A percentile compares a stretch with the other conserved stretches of the same genome.
Conservation (phyloP, 1,284 basidiomycete species). For the Gomphus sp. region DNA sequence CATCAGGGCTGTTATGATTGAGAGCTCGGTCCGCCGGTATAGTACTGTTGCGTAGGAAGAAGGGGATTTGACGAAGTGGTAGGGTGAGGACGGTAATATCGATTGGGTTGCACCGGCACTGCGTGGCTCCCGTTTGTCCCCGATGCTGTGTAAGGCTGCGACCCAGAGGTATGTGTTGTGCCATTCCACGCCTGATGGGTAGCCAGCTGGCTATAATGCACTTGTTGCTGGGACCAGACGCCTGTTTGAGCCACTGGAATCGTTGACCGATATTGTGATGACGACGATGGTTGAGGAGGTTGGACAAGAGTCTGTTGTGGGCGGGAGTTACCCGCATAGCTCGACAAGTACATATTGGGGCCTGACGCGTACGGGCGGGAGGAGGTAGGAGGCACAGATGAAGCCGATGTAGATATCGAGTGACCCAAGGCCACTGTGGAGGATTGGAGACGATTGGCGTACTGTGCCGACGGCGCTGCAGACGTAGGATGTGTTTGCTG, state of each 20-base stretch:
- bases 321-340: neutral
- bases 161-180: neutral
- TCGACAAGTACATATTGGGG: conserved; percentile 4
- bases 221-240: neutral
- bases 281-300: neutral
- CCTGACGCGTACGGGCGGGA: neutral
- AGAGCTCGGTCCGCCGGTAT: neutral
- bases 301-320: neutral
- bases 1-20: neutral
- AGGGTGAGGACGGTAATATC: neutral
- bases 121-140: neutral
- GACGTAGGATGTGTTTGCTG: neutral
- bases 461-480: neutral
- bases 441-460: neutral
- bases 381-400: neutral
- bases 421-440: neutral
- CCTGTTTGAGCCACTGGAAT: neutral
- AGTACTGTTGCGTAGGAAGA: neutral
- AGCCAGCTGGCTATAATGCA: conserved; percentile 3
- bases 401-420: neutral
- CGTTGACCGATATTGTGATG: neutral
- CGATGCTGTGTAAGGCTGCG: neutral
- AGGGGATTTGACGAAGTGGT: neutral
- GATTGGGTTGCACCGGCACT: neutral
- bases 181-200: neutral